phyloP scores from a whole-genome alignment of 1,284 basidiomycete genomes.

The Earliella scabrosa region DNA sequence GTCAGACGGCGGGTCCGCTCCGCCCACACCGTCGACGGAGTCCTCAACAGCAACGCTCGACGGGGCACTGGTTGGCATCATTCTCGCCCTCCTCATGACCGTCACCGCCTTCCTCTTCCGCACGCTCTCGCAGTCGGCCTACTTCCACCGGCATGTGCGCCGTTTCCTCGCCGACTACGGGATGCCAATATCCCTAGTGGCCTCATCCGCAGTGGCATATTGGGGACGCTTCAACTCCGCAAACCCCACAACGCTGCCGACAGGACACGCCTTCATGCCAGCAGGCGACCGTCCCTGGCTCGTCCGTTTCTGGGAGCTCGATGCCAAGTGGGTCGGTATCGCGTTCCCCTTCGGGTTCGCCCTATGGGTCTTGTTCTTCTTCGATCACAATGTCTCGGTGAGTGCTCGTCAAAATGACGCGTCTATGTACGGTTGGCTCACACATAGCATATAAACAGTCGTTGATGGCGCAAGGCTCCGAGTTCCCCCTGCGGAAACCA shows the following conservation, averaged over 20 bases:
- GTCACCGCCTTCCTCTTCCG: conserved; percentile 77
- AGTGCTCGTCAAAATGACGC: no score
- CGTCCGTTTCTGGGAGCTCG: conserved; percentile 90
- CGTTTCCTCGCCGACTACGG: conserved; percentile 86
- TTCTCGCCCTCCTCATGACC: conserved; percentile 80
- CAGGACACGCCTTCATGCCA: conserved; percentile 71
- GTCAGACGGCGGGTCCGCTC: conserved; percentile 34
- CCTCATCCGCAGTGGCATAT: conserved; percentile 77
- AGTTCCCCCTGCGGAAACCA: conserved; percentile 90
- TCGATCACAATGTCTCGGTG: conserved; percentile 86
- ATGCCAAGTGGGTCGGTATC: conserved; percentile 88
- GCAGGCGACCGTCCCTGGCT: conserved; percentile 84
- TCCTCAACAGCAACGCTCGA: conserved; percentile 40
- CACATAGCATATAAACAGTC: conserved; percentile 57
- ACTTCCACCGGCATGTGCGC: conserved; percentile 75
- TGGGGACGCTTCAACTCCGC: conserved; percentile 80
- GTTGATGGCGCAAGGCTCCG: conserved; percentile 91
- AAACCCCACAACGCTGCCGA: conserved; percentile 70
- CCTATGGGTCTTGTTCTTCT: conserved; percentile 78
- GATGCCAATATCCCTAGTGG: conserved; percentile 85
- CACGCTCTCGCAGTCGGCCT: conserved; percentile 60
- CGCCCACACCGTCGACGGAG: conserved; percentile 14
- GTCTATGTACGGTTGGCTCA: no score
- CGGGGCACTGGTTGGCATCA: conserved; percentile 73
- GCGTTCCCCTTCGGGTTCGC: conserved; percentile 77